phyloP scores from a whole-genome alignment of 2,329 filamentous ascomycete species.

The Aquanectria penicillioides region DNA sequence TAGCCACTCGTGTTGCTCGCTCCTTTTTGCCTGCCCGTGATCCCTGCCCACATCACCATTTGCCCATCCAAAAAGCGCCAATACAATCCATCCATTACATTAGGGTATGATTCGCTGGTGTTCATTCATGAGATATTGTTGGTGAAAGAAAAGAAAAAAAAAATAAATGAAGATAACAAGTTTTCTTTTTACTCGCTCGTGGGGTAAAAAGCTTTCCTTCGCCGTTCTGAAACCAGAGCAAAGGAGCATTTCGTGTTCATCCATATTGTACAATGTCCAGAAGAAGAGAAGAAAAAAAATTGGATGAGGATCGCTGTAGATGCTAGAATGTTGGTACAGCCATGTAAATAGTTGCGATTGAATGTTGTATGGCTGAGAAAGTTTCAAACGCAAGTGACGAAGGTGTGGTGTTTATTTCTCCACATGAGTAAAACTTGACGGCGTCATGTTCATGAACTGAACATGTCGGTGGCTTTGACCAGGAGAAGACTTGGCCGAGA shows the following conservation, averaged over 20 bases:
- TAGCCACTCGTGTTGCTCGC: conserved; percentile 11
- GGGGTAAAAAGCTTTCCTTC: conserved; percentile 19
- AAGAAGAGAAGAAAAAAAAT: conserved; percentile 6
- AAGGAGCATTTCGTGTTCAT: conserved; percentile 15
- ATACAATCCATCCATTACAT: conserved; percentile 41
- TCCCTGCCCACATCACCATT: conserved; percentile 16
- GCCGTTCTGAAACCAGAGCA: conserved; percentile 5
- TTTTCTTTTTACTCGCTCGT: conserved; percentile 20
- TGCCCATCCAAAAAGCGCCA: conserved; percentile 37
- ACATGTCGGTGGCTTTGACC: conserved; percentile 43
- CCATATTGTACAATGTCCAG: conserved; percentile 37
- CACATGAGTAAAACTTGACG: conserved; percentile 40
- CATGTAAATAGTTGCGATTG: conserved; percentile 1
- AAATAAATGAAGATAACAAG: no score
- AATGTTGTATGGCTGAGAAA: not conserved
- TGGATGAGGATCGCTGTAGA: conserved; percentile 25
- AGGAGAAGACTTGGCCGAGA: conserved; percentile 47
- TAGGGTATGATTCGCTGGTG: conserved; percentile 40
- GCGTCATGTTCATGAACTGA: conserved; percentile 51
- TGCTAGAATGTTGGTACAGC: conserved; percentile 21
- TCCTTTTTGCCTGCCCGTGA: conserved; percentile 15
- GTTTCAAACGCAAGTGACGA: not conserved
- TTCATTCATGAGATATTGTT: conserved; percentile 36
- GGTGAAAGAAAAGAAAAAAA: conserved; percentile 28
- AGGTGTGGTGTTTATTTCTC: conserved; percentile 28